Percentiles rank a stretch among this genome's conserved stretches.
Evolutionary conservation across 768 basidiomycete species (phyloP).

Genomic region (Boletus coccyginus): DNA sequence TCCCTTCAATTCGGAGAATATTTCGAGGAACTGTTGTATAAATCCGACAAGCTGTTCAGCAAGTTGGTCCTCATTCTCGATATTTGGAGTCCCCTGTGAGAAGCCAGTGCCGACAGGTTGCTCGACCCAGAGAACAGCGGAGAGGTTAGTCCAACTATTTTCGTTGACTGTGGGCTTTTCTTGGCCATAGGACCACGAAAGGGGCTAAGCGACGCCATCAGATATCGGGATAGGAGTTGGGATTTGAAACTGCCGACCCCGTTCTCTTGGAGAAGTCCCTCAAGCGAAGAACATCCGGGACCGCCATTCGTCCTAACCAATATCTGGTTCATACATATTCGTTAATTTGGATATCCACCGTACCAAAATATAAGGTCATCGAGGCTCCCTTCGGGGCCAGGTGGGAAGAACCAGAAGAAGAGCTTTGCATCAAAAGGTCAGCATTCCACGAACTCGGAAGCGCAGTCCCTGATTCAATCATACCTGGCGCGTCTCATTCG

Average conservation of each 20-base stretch:
- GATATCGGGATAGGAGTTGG: slow-evolving; percentile 17
- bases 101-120: slow-evolving; percentile 82
- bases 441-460: not conserved
- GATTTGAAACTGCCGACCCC: slow-evolving; percentile 45
- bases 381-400: slow-evolving; percentile 64
- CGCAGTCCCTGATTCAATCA: not conserved
- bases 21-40: slow-evolving; percentile 69
- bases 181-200: slow-evolving; percentile 63
- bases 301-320: slow-evolving; percentile 71
- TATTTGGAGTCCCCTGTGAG: slow-evolving; percentile 66
- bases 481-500: slow-evolving; percentile 69
- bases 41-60: slow-evolving; percentile 56
- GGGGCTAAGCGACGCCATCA: slow-evolving; percentile 43
- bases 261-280: slow-evolving; percentile 72
- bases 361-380: slow-evolving; percentile 79
- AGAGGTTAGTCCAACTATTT: slow-evolving; percentile 78
- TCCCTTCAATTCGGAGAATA: slow-evolving; percentile 70
- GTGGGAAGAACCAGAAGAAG: slow-evolving; percentile 86
- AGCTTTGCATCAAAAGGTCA: slow-evolving; percentile 40
- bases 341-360: not conserved
- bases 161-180: slow-evolving; percentile 63
- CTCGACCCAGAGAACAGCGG: slow-evolving; percentile 71
- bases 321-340: not conserved
- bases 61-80: slow-evolving; percentile 55
- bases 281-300: slow-evolving; percentile 73